Conservation (phyloP, 192 early-diverging fungal genomes). For the Backusella parvicylindrica region DNA sequence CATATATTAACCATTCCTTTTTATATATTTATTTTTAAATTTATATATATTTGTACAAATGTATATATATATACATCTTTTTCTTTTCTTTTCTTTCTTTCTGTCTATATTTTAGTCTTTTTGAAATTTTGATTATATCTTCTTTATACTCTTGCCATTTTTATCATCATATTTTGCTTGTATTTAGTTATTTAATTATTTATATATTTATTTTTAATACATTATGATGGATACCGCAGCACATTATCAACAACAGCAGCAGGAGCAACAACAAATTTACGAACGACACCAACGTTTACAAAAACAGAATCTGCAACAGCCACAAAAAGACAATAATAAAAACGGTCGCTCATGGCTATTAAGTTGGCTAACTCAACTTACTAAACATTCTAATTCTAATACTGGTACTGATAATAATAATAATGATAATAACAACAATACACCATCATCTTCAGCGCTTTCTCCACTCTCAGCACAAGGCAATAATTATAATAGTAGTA, state of each 20-base stretch:
- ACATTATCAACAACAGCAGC: neutral
- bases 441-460: neutral
- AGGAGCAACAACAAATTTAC: neutral
- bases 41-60: neutral
- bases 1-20: neutral
- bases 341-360: neutral
- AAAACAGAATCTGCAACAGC: neutral
- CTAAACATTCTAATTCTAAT: neutral
- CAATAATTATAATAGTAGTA: neutral
- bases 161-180: neutral
- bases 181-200: neutral
- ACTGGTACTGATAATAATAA: neutral
- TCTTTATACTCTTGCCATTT: neutral
- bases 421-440: neutral
- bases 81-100: neutral
- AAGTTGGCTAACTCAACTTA: constrained; percentile 1
- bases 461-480: neutral
- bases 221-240: constrained; percentile 3
- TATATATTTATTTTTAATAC: neutral
- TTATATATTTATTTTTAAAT: constrained; percentile 1
- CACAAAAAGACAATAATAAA: neutral
- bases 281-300: neutral
- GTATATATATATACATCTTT: neutral
- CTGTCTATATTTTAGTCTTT: neutral
- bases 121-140: neutral